Evolutionary conservation across 495 filamentous ascomycete genomes (phyloP).

Genomic region (Penicillium turbatum): DNA sequence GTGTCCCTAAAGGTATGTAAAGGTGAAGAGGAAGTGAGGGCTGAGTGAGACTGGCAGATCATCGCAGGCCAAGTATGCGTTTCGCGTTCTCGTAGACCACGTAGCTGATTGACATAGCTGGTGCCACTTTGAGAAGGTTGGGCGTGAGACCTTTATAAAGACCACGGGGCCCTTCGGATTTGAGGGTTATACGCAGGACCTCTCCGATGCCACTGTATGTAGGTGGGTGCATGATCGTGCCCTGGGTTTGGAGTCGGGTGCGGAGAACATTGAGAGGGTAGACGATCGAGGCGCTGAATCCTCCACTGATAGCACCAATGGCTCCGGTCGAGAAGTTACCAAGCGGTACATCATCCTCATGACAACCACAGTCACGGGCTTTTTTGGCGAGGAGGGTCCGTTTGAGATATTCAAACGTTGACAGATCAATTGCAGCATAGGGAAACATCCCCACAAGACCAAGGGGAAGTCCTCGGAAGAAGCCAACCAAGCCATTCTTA

Average conservation of each 20-base stretch:
- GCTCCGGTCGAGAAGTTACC: conserved; percentile 73
- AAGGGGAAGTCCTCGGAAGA: conserved; percentile 89
- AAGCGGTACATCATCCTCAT: conserved; percentile 76
- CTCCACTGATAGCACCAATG: conserved; percentile 85
- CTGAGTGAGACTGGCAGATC: conserved; percentile 14
- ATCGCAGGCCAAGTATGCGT: conserved; percentile 65
- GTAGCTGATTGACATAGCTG: conserved; percentile 95
- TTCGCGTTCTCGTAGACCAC: conserved; percentile 97
- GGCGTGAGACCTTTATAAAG: conserved; percentile 94
- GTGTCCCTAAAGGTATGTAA: neutral
- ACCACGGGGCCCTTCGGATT: conserved; percentile 77
- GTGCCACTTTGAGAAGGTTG: conserved; percentile 94
- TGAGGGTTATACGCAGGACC: conserved; percentile 74
- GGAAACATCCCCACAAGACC: conserved; percentile 95
- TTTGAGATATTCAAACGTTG: conserved; percentile 92
- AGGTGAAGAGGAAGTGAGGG: neutral
- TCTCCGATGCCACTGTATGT: conserved; percentile 88
- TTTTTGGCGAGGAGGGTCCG: conserved; percentile 62
- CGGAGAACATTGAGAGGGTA: conserved; percentile 95
- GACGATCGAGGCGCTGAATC: conserved; percentile 87
- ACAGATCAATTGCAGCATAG: conserved; percentile 94
- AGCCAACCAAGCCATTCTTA: conserved; percentile 65
- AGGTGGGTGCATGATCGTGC: conserved; percentile 82
- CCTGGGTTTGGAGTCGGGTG: conserved; percentile 91
- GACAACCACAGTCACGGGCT: conserved; percentile 62